phyloP scores from a whole-genome alignment of 83 land plant genomes.

The Picea abies region DNA sequence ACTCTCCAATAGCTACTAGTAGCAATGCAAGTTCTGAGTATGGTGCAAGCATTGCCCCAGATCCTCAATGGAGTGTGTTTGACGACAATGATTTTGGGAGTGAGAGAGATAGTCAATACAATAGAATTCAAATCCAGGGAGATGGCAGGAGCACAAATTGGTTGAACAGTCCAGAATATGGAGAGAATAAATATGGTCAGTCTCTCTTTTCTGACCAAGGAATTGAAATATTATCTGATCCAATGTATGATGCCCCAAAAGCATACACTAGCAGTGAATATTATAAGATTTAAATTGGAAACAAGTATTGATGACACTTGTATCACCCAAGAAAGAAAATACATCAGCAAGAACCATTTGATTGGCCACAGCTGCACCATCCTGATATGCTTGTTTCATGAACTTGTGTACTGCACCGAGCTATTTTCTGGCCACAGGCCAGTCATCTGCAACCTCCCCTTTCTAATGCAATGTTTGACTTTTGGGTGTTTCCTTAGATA shows the following conservation, averaged over 20 bases:
- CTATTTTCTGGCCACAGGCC: too few species aligned
- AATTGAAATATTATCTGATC: slow-evolving; percentile 9
- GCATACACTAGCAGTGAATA: background rate
- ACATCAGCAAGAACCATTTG: too few species aligned
- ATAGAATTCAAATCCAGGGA: background rate
- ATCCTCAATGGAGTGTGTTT: slow-evolving; percentile 41
- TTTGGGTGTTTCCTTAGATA: too few species aligned
- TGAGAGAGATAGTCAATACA: slow-evolving; percentile 25
- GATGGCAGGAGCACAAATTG: slow-evolving; percentile 52
- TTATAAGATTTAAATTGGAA: background rate
- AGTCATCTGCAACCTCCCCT: too few species aligned
- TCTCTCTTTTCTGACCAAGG: background rate
- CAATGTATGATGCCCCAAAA: background rate
- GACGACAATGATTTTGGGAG: slow-evolving; percentile 52
- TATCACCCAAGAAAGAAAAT: too few species aligned
- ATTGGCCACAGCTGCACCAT: too few species aligned
- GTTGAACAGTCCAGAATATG: slow-evolving; percentile 37
- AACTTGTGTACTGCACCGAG: too few species aligned
- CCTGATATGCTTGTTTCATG: too few species aligned
- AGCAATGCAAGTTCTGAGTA: slow-evolving; percentile 82
- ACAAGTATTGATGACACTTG: background rate
- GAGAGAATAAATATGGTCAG: slow-evolving; percentile 6
- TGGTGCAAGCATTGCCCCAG: slow-evolving; percentile 51
- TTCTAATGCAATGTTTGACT: too few species aligned
- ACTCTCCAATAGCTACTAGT: slow-evolving; percentile 78